Percentiles rank a stretch among this genome's conserved stretches.
Conservation (phyloP, 2,329 filamentous ascomycete species). For the Furcasterigmium furcatum region DNA sequence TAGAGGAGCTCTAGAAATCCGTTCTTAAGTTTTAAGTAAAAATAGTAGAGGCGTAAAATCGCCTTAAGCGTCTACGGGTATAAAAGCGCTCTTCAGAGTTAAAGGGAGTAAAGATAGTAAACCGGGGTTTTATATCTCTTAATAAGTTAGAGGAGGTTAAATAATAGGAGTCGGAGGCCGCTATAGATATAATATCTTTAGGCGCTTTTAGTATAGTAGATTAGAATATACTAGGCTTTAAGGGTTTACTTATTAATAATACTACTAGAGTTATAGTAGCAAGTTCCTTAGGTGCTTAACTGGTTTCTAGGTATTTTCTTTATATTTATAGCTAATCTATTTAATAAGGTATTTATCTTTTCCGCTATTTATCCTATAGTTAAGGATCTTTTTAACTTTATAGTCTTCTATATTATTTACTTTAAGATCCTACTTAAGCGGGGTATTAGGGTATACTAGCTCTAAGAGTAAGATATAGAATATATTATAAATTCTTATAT, state of each 20-base stretch:
- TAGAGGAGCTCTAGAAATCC: too few species aligned
- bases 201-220: neutral
- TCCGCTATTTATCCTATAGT: neutral
- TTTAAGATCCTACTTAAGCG: neutral
- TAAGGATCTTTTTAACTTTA: neutral
- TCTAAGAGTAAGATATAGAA: conserved; percentile 1
- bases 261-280: neutral
- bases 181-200: neutral
- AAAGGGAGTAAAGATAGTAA: too few species aligned
- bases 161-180: too few species aligned
- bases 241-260: neutral
- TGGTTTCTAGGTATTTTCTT: neutral
- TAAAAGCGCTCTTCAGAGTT: too few species aligned
- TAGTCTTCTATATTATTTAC: neutral
- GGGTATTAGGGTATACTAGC: neutral
- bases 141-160: too few species aligned
- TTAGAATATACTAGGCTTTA: neutral
- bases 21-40: too few species aligned
- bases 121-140: too few species aligned
- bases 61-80: too few species aligned
- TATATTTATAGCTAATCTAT: neutral
- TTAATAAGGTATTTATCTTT: neutral
- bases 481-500: neutral
- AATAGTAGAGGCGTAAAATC: neutral
- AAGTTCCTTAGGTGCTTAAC: neutral